Evolutionary conservation across 2,329 filamentous ascomycete genomes (phyloP).

Genomic region (Pestalotiopsis sp.): DNA sequence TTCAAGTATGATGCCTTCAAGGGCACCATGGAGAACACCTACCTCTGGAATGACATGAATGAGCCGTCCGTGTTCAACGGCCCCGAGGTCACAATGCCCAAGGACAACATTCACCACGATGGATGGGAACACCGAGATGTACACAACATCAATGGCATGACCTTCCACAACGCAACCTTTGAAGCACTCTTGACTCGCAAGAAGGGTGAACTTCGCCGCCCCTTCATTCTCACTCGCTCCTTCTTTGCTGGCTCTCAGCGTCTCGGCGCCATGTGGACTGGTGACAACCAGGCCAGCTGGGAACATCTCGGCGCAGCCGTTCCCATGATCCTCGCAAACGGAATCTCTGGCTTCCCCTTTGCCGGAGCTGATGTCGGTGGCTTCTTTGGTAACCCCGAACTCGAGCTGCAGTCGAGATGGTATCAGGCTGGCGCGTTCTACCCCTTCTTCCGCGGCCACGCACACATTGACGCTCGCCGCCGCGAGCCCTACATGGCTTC

Average conservation of each 20-base stretch:
- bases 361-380: constrained; percentile 94
- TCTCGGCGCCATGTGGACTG: constrained; percentile 96
- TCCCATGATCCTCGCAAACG: constrained; percentile 92
- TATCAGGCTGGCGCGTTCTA: constrained; percentile 97
- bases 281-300: constrained; percentile 95
- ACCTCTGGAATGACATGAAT: constrained; percentile 99
- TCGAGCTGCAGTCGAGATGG: constrained; percentile 90
- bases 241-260: constrained; percentile 93
- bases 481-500: constrained; percentile 90
- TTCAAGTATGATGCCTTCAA: constrained; percentile 90
- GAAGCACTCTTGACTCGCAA: constrained; percentile 83
- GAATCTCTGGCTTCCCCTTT: constrained; percentile 92
- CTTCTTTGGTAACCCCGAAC: constrained; percentile 96
- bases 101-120: constrained; percentile 90
- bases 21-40: constrained; percentile 83
- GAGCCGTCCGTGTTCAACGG: constrained; percentile 99
- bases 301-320: constrained; percentile 85
- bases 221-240: constrained; percentile 89
- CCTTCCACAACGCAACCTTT: constrained; percentile 92
- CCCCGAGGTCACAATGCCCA: constrained; percentile 97
- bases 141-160: constrained; percentile 94
- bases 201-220: constrained; percentile 81
- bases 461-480: constrained; percentile 93
- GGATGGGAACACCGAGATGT: constrained; percentile 97
- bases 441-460: constrained; percentile 96